Conservation (phyloP, 106 monocot genomes). For the Xerophyta viscosa region DNA sequence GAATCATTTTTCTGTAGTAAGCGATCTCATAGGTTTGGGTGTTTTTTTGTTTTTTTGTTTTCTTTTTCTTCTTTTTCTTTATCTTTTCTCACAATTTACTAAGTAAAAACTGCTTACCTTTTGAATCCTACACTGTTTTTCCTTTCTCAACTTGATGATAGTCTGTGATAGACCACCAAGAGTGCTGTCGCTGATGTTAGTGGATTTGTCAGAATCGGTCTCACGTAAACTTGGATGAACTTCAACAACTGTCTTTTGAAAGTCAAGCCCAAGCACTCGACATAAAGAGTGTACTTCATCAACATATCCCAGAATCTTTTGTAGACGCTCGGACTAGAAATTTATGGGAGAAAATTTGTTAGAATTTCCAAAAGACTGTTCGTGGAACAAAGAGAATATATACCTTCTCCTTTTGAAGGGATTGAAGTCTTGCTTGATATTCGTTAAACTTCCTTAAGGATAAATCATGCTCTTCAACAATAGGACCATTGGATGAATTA, state of each 20-base stretch:
- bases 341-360: not conserved
- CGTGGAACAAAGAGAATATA: conserved; percentile 1
- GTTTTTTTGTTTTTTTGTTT: too few species aligned
- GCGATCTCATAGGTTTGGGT: too few species aligned
- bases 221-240: conserved; percentile 75
- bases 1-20: too few species aligned
- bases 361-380: not conserved
- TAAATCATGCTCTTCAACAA: conserved; percentile 50
- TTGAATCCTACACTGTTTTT: conserved; percentile 46
- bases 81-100: too few species aligned
- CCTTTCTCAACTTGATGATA: conserved; percentile 53
- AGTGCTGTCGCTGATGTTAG: conserved; percentile 70
- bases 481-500: conserved; percentile 1
- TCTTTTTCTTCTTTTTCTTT: too few species aligned
- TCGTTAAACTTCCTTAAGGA: conserved; percentile 48
- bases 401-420: conserved; percentile 72
- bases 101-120: conserved; percentile 32
- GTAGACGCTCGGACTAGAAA: conserved; percentile 74
- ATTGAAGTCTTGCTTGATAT: conserved; percentile 37
- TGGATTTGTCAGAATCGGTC: conserved; percentile 31
- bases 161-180: conserved; percentile 50
- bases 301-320: conserved; percentile 58
- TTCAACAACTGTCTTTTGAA: conserved; percentile 48
- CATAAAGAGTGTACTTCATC: conserved; percentile 82
- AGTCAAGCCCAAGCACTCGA: conserved; percentile 65